Conservation (phyloP, 306 rosid genomes). For the Ammopiptanthus mongolicus region DNA sequence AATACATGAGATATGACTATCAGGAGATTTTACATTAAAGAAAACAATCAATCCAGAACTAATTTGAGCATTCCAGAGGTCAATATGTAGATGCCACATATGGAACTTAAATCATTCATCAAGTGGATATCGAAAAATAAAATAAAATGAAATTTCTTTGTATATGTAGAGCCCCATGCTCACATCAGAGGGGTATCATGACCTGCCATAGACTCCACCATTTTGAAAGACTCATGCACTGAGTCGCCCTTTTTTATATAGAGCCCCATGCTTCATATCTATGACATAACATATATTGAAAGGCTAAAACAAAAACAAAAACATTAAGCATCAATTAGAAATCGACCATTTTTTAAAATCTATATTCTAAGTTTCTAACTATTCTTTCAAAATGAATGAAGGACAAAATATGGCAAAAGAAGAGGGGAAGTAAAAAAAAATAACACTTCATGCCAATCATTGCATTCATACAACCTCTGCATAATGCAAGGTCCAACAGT, state of each 20-base stretch:
- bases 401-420: not conserved
- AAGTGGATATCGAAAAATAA: not conserved
- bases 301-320: not conserved
- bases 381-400: not conserved
- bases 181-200: not conserved
- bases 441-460: not conserved
- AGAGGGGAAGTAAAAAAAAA: not conserved
- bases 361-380: not conserved
- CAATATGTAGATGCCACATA: not conserved
- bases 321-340: not conserved
- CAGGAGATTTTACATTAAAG: not conserved
- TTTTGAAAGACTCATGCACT: not conserved
- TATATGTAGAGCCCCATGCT: not conserved
- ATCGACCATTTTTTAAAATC: not conserved
- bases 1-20: constrained; percentile 1
- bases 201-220: not conserved
- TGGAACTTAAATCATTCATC: not conserved
- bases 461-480: not conserved
- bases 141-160: too few relatives aligned
- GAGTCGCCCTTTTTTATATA: not conserved
- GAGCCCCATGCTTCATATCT: not conserved
- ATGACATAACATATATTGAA: not conserved
- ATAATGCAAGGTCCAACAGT: not conserved
- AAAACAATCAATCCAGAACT: not conserved
- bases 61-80: not conserved